phyloP scores from a whole-genome alignment of 2,329 filamentous ascomycete genomes.

The Scleromitrula shiraiana region DNA sequence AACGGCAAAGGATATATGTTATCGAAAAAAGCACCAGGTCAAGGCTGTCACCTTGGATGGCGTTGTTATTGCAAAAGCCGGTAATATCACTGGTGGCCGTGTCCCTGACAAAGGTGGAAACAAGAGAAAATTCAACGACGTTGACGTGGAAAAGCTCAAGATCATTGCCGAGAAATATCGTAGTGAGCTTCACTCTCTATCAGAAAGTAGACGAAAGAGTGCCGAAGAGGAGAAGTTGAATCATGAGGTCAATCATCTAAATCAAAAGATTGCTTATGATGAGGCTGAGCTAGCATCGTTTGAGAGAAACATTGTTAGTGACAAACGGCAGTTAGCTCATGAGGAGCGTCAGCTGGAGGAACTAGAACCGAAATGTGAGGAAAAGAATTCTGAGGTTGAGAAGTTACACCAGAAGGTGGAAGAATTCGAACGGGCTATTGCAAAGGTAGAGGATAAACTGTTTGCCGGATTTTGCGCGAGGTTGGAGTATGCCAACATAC shows the following conservation, averaged over 20 bases:
- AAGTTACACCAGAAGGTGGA: conserved; percentile 49
- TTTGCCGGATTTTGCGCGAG: conserved; percentile 80
- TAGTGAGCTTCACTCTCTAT: conserved; percentile 71
- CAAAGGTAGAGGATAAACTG: conserved; percentile 78
- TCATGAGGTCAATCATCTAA: conserved; percentile 69
- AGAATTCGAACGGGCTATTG: conserved; percentile 55
- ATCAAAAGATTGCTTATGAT: conserved; percentile 63
- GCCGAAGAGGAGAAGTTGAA: conserved; percentile 74
- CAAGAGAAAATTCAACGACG: conserved; percentile 80
- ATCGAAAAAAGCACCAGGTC: conserved; percentile 71
- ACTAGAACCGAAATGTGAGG: conserved; percentile 67
- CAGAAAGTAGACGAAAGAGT: conserved; percentile 67
- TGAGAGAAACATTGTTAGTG: conserved; percentile 75
- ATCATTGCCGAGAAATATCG: conserved; percentile 67
- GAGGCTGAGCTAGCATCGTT: conserved; percentile 71
- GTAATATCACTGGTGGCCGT: conserved; percentile 92
- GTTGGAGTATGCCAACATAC: conserved; percentile 81
- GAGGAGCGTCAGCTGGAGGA: conserved; percentile 66
- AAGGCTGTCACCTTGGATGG: conserved; percentile 94
- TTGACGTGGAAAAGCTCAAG: conserved; percentile 78
- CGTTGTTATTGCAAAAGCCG: conserved; percentile 94
- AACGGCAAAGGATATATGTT: conserved; percentile 84
- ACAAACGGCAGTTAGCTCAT: conserved; percentile 71
- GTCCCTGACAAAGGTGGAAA: conserved; percentile 66
- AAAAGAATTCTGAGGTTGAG: conserved; percentile 62